Evolutionary conservation across 2,329 filamentous ascomycete species (phyloP), one percentile per base, ranked within the genome.

Genomic region (Ophiocordyceps camponoti-saundersi): DNA sequence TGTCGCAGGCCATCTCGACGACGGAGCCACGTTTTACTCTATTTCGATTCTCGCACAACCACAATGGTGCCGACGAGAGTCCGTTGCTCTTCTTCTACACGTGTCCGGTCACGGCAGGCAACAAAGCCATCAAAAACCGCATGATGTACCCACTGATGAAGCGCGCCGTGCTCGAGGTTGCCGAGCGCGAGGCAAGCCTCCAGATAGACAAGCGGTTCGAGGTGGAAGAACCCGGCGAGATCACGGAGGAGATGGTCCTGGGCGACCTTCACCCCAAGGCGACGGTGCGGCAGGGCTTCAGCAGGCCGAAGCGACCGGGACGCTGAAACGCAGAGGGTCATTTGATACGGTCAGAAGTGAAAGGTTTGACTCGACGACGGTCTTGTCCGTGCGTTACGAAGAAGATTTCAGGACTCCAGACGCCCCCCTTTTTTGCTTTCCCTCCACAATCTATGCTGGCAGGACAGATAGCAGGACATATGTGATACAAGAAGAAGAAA

Each of bases 111-210:
- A 72, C 80, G 5, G 65, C 75, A 0, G 74, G 69, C 26, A 77
- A 72, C 46, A 85, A 80, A 64, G 68, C 75, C 46, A 84, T 92
- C 67, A 89, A 86, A 67, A 82, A 84, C 64, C 73, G 85, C 52
- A 93, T 93, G 86, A 64, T 92, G 57, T 92, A 92, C 60, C 84
- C 85, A 32, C 67, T 80, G 23, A 80, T 80, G 68, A 80, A 80
- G 64, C 69, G 75, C 12, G 74, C 77, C 22, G 82, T 85, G 3
- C 67, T 88, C 29, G 64, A 68, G n/a, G 61, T 80, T 32, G 85
- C 84, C 18, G 75, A 80, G 55, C 65, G 64, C 34, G 76, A 85
- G 53, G 80, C 77, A 1, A 80, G 79, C 0, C 57, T 90, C 45
- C 70, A 67, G 48, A 67, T 86, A 5, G 79, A 77, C 48, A 88